Conservation (phyloP, 2,329 filamentous ascomycete genomes). For the Ascochyta clinopodiicola region DNA sequence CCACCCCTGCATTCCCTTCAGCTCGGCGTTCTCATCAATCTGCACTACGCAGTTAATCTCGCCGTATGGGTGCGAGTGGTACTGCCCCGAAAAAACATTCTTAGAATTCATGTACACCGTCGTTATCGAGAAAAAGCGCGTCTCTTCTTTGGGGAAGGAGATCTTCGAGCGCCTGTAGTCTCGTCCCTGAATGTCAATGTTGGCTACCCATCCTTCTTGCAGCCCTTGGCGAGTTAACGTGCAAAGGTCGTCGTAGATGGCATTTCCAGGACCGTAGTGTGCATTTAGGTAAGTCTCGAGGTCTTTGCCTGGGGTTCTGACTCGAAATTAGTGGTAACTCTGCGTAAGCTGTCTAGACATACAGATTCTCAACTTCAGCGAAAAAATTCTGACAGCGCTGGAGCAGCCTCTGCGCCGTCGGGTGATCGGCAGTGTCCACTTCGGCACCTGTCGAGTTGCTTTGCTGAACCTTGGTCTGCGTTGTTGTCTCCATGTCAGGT, state of each 20-base stretch:
- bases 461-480: not conserved
- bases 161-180: constrained; percentile 52
- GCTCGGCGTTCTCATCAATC: constrained; percentile 57
- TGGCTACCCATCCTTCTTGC: constrained; percentile 48
- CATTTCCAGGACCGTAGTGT: constrained; percentile 46
- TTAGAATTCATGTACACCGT: constrained; percentile 64
- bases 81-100: constrained; percentile 60
- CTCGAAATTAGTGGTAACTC: not conserved
- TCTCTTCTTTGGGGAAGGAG: constrained; percentile 54
- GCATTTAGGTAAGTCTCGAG: constrained; percentile 45
- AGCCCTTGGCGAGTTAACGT: constrained; percentile 42
- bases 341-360: not conserved
- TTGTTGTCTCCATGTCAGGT: not conserved
- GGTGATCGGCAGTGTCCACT: constrained; percentile 29
- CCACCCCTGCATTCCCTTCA: constrained; percentile 65
- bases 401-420: constrained; percentile 31
- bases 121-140: constrained; percentile 62
- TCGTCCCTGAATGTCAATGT: constrained; percentile 37
- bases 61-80: constrained; percentile 61
- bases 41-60: constrained; percentile 64
- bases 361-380: constrained; percentile 40
- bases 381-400: constrained; percentile 37
- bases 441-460: constrained; percentile 13
- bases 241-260: constrained; percentile 48
- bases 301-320: constrained; percentile 45